Conservation (phyloP, 2,329 filamentous ascomycete genomes). For the Coleophoma eucalyptorum region DNA sequence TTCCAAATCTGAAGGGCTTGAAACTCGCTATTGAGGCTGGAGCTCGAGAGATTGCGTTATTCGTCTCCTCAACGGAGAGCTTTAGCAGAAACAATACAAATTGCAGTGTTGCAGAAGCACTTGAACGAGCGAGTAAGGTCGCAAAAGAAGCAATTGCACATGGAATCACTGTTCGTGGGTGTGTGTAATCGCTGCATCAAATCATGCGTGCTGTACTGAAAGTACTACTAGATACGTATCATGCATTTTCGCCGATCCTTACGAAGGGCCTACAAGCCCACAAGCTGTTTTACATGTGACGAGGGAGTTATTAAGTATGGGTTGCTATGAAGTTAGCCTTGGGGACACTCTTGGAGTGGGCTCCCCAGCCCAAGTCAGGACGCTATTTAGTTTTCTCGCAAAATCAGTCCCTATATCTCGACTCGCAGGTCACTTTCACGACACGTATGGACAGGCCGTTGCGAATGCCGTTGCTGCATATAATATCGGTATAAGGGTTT, state of each 20-base stretch:
- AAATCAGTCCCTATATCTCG: constrained; percentile 49
- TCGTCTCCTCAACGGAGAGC: constrained; percentile 54
- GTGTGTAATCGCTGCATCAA: background rate
- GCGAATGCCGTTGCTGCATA: constrained; percentile 65
- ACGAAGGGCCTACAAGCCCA: constrained; percentile 27
- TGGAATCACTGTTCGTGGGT: constrained; percentile 44
- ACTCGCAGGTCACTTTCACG: constrained; percentile 68
- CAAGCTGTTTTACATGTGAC: constrained; percentile 31
- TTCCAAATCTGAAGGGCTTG: constrained; percentile 51
- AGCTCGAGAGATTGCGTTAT: constrained; percentile 40
- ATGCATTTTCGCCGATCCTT: constrained; percentile 52
- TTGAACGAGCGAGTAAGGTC: constrained; percentile 45
- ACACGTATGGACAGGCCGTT: constrained; percentile 67
- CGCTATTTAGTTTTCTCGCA: constrained; percentile 4
- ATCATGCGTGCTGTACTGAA: background rate
- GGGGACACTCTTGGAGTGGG: constrained; percentile 65
- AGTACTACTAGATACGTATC: constrained; percentile 44
- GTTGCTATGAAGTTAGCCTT: constrained; percentile 63
- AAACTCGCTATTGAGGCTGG: constrained; percentile 32
- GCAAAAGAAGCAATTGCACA: constrained; percentile 36
- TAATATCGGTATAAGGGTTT: constrained; percentile 58
- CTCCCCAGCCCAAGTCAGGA: constrained; percentile 26
- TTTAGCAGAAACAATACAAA: constrained; percentile 57
- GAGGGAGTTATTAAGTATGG: constrained; percentile 50
- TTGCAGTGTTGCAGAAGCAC: constrained; percentile 51